Evolutionary conservation across 1,284 basidiomycete genomes (phyloP), one percentile per base, ranked within the genome.

Genomic region (Trametes polyzona): DNA sequence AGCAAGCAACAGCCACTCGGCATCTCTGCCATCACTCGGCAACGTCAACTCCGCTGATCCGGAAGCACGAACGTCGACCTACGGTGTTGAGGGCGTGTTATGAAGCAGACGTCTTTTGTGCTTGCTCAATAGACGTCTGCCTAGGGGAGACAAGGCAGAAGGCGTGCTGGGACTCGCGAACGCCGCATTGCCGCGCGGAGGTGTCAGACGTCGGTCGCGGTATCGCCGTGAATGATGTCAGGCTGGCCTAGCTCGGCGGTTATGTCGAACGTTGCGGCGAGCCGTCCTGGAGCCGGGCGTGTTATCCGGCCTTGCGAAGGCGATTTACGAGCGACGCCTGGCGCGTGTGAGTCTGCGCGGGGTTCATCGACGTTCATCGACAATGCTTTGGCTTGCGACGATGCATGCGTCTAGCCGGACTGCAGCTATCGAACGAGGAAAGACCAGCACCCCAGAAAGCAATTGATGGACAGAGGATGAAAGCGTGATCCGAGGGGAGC

Each of bases 161-260:
- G n/a, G n/a, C n/a, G n/a, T n/a, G n/a, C n/a, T n/a, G n/a, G n/a
- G n/a, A n/a, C n/a, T n/a, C n/a, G n/a, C n/a, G n/a, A n/a, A n/a
- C n/a, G n/a, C n/a, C n/a, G n/a, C n/a, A n/a, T n/a, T 42, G 41
- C 41, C 41, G 26, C 41, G 24, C 24, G 24, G 24, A 27, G 16
- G 17, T 42, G 41, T 27, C 41, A 42, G 7, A 17, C 3, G 44
- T 43, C 32, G 53, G 53, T 55, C 53, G 53, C 53, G 32, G 46
- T 55, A 55, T 55, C 53, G 46, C 53, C 46, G 53, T 42, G 29
- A 19, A 47, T 55, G 52, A 55, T 48, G 46, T 48, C 44, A 55
- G 12, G n/a, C n/a, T n/a, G n/a, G n/a, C n/a, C n/a, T n/a, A 9
- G 39, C 14, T 16, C 6, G 32, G 24, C 3, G 35, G 37, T 12